phyloP scores from a whole-genome alignment of 257 asterid species.

The Paulownia fortunei region DNA sequence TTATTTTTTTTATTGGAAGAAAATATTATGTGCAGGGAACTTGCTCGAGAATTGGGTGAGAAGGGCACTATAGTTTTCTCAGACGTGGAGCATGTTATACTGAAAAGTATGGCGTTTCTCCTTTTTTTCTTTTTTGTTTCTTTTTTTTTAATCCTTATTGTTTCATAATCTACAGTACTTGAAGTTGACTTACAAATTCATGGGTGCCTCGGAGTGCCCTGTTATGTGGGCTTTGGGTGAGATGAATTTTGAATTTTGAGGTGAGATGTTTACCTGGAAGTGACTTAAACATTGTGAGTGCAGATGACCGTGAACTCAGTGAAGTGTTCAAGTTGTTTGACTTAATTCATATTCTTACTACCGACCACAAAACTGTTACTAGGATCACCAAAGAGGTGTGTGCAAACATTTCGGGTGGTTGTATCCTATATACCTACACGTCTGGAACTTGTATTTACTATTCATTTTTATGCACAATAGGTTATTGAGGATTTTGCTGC shows the following conservation, averaged over 20 bases:
- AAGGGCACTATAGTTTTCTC: conserved; percentile 65
- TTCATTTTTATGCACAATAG: conserved; percentile 42
- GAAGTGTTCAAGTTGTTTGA: conserved; percentile 96
- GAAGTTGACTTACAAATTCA: background rate
- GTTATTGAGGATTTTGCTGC: conserved; percentile 95
- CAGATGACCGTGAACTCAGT: conserved; percentile 79
- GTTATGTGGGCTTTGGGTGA: background rate
- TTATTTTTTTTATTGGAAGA: conserved; percentile 6
- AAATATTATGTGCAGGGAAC: conserved; percentile 64
- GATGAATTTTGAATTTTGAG: conserved; percentile 19
- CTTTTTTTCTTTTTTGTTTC: background rate
- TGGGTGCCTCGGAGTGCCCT: background rate
- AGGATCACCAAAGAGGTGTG: conserved; percentile 88
- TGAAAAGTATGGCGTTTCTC: conserved; percentile 58
- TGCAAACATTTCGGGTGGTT: background rate
- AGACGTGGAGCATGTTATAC: conserved; percentile 74
- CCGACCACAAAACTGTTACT: conserved; percentile 82
- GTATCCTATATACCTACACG: background rate
- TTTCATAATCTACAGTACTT: background rate
- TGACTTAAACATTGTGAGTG: conserved; percentile 27
- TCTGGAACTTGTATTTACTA: background rate
- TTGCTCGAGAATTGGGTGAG: conserved; percentile 74
- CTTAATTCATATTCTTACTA: conserved; percentile 79
- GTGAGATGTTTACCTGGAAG: conserved; percentile 27
- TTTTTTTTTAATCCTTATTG: background rate